These are phyloP conservation scores for Penicillium brevicompactum DNA, from an alignment of 2,329 filamentous ascomycete species.

Conservation along the genomic window DNA sequence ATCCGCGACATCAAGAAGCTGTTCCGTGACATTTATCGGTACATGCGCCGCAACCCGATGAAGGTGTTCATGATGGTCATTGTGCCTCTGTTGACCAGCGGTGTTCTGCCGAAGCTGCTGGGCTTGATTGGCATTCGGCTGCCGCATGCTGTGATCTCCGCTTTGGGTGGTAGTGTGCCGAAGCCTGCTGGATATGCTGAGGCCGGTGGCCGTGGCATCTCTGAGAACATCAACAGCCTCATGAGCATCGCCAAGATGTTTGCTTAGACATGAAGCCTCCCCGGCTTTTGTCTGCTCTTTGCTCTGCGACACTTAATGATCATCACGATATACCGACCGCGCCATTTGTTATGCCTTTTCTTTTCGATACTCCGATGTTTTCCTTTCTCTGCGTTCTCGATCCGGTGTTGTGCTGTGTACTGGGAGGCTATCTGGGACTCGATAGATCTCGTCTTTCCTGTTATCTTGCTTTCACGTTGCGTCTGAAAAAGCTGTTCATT, in stretches of 20 bases:
- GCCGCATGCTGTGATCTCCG: constrained; percentile 60
- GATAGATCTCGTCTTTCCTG: background rate
- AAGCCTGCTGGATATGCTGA: constrained; percentile 20
- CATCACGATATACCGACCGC: constrained; percentile 22
- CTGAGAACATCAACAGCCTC: constrained; percentile 33
- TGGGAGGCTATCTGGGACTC: constrained; percentile 19
- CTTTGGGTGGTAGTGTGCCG: constrained; percentile 36
- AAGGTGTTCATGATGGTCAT: constrained; percentile 87
- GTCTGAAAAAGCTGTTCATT: constrained; percentile 5
- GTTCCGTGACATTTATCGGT: constrained; percentile 76
- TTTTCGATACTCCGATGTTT: constrained; percentile 1
- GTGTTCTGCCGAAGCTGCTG: constrained; percentile 76
- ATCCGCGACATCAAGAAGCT: constrained; percentile 76
- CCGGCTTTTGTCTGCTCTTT: background rate
- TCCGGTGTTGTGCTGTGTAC: constrained; percentile 11
- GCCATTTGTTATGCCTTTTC: constrained; percentile 11
- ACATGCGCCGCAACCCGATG: constrained; percentile 78
- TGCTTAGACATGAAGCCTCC: constrained; percentile 19
- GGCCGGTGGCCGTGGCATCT: constrained; percentile 34
- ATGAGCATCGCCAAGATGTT: constrained; percentile 43
- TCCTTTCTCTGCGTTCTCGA: constrained; percentile 8
- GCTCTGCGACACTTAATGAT: constrained; percentile 16
- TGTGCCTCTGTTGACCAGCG: constrained; percentile 83
- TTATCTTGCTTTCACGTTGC: background rate
- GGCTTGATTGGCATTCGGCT: constrained; percentile 77